A percentile compares a stretch with the other conserved stretches of the same genome.
phyloP scores from a whole-genome alignment of 2,329 filamentous ascomycete species.

The Gnomoniopsis smithogilvyi region DNA sequence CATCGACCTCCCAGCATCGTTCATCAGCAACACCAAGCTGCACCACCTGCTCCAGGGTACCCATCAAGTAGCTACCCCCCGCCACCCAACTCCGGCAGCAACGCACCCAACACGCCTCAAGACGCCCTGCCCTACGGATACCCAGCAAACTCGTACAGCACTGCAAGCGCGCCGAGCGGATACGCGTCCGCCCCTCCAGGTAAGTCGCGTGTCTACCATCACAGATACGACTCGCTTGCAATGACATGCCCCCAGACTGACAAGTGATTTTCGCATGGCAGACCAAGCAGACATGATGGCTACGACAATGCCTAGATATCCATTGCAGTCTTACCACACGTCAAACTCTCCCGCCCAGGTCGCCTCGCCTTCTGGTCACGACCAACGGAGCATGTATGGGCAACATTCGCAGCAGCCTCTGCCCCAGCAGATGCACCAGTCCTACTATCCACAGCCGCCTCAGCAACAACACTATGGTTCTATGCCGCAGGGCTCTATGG shows the following conservation, averaged over 20 bases:
- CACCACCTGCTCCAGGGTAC: slow-evolving; percentile 62
- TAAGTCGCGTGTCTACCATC: slow-evolving; percentile 43
- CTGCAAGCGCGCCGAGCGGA: slow-evolving; percentile 74
- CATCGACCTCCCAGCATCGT: slow-evolving; percentile 71
- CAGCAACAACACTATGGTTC: slow-evolving; percentile 59
- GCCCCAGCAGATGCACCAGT: slow-evolving; percentile 62
- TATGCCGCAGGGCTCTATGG: slow-evolving; percentile 55
- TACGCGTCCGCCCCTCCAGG: slow-evolving; percentile 73
- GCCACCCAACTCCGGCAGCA: slow-evolving; percentile 59
- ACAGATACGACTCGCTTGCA: slow-evolving; percentile 5
- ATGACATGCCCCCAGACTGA: background rate
- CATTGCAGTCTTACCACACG: slow-evolving; percentile 92
- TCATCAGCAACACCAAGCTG: slow-evolving; percentile 69
- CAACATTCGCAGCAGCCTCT: slow-evolving; percentile 71
- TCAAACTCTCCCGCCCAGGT: slow-evolving; percentile 94
- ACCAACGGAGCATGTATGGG: slow-evolving; percentile 83
- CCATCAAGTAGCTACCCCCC: slow-evolving; percentile 59
- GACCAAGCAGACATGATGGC: slow-evolving; percentile 67
- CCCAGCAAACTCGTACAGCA: slow-evolving; percentile 79
- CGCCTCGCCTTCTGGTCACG: slow-evolving; percentile 82
- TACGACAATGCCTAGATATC: slow-evolving; percentile 67
- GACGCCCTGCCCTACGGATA: slow-evolving; percentile 70
- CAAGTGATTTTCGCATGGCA: slow-evolving; percentile 27
- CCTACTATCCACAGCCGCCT: slow-evolving; percentile 60
- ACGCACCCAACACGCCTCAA: slow-evolving; percentile 55